These are phyloP conservation scores for Penicillium sp. DNA, from an alignment of 2,329 filamentous ascomycete species.

Conservation along the genomic window DNA sequence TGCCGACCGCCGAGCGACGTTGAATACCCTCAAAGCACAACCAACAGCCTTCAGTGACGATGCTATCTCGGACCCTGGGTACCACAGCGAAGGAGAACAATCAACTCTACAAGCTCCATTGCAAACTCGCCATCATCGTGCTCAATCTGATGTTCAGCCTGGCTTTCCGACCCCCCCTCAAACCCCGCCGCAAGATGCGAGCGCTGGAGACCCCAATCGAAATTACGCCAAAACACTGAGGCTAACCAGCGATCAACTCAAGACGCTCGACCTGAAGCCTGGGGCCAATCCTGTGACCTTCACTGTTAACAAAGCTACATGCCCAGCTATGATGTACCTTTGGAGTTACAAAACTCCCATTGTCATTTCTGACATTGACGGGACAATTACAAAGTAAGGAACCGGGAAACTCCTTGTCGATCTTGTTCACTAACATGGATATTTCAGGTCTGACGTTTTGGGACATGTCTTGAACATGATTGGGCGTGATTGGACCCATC, in stretches of 20 bases:
- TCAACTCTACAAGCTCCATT: conserved; percentile 64
- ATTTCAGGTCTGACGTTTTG: conserved; percentile 68
- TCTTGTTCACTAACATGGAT: conserved; percentile 17
- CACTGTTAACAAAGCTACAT: conserved; percentile 91
- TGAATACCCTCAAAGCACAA: conserved; percentile 50
- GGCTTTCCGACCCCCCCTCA: conserved; percentile 59
- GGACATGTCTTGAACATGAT: conserved; percentile 96
- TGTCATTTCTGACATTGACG: conserved; percentile 97
- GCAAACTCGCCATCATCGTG: conserved; percentile 47
- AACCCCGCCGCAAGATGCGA: conserved; percentile 44
- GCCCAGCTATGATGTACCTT: conserved; percentile 85
- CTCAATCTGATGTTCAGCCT: conserved; percentile 66
- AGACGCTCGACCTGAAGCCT: conserved; percentile 72
- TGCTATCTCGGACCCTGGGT: conserved; percentile 86
- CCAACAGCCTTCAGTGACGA: conserved; percentile 61
- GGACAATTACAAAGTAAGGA: conserved; percentile 83
- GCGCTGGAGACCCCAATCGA: conserved; percentile 65
- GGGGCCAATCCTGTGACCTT: conserved; percentile 95
- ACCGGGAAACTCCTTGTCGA: neutral
- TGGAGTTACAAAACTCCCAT: conserved; percentile 91
- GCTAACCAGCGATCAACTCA: conserved; percentile 91
- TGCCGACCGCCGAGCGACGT: conserved; percentile 62
- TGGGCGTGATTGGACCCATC: conserved; percentile 95
- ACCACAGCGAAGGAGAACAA: conserved; percentile 78
- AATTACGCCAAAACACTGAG: conserved; percentile 97